phyloP scores from a whole-genome alignment of 164 flowering plant genomes.

The Vitis labrusca region DNA sequence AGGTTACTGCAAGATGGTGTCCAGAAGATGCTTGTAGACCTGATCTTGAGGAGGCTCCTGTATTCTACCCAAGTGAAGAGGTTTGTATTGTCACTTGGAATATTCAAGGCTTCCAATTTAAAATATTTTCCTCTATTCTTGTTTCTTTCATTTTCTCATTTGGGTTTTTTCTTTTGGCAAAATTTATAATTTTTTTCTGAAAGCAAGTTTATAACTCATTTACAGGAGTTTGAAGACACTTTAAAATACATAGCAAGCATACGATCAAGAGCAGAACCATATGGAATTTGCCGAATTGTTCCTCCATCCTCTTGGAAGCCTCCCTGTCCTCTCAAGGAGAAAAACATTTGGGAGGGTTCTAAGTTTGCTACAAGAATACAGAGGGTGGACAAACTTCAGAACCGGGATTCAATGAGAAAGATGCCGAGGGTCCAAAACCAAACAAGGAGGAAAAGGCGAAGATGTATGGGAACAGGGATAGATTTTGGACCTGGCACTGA shows the following conservation, averaged over 20 bases:
- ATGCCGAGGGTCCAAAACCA: slow-evolving; percentile 22
- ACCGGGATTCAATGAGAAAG: slow-evolving; percentile 56
- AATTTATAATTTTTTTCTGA: slow-evolving; percentile 6
- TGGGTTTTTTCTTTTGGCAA: slow-evolving; percentile 5
- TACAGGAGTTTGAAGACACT: slow-evolving; percentile 86
- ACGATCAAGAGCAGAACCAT: slow-evolving; percentile 65
- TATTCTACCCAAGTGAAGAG: slow-evolving; percentile 94
- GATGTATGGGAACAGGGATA: slow-evolving; percentile 43
- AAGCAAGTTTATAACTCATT: slow-evolving; percentile 9
- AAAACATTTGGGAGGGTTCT: slow-evolving; percentile 56
- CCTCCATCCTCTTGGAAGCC: slow-evolving; percentile 97
- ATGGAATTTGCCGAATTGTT: slow-evolving; percentile 93
- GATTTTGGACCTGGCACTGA: slow-evolving; percentile 34
- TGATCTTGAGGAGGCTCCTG: slow-evolving; percentile 82
- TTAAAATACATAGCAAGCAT: slow-evolving; percentile 75
- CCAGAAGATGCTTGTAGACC: slow-evolving; percentile 75
- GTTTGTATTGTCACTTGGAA: slow-evolving; percentile 28
- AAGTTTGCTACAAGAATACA: slow-evolving; percentile 79
- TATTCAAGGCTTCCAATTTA: neutral
- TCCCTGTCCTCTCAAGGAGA: slow-evolving; percentile 74
- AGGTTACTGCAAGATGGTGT: slow-evolving; percentile 89
- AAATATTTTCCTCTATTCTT: neutral
- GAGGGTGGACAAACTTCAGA: slow-evolving; percentile 79
- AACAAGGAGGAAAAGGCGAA: slow-evolving; percentile 61
- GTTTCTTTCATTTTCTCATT: neutral